Conservation (phyloP, 2,329 filamentous ascomycete genomes). For the Ophiostoma triangulosporum region DNA sequence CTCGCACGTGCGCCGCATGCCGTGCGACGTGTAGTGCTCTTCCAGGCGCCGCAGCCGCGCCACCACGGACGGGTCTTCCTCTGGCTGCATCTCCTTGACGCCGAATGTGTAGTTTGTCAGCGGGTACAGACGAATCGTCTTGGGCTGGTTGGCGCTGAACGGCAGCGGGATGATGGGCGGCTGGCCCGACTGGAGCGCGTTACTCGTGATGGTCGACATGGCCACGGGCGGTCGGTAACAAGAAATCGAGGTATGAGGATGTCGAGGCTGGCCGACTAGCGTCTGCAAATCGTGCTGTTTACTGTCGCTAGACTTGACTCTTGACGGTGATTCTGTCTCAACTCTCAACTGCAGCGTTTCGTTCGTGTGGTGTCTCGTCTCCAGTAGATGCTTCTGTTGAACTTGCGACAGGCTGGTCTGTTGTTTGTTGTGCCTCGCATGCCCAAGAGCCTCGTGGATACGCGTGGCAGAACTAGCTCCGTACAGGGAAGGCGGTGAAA, state of each 20-base stretch:
- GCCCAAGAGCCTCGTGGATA: background rate
- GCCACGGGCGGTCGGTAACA: conserved; percentile 8
- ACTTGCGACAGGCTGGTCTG: too few species aligned
- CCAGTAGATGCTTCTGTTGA: too few species aligned
- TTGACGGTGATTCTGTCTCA: too few species aligned
- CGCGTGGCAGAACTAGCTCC: background rate
- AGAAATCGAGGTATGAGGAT: background rate
- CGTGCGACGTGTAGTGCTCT: conserved; percentile 81
- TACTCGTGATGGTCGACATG: conserved; percentile 78
- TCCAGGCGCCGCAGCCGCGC: conserved; percentile 88
- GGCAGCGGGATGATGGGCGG: conserved; percentile 66
- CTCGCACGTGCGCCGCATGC: conserved; percentile 95
- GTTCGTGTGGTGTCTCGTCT: too few species aligned
- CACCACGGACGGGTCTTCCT: conserved; percentile 92
- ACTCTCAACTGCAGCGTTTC: too few species aligned
- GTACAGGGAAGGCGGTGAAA: background rate
- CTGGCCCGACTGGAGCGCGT: conserved; percentile 61
- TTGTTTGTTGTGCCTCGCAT: too few species aligned
- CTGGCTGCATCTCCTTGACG: conserved; percentile 94
- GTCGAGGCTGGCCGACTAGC: too few species aligned
- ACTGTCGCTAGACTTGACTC: too few species aligned
- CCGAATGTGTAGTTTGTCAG: conserved; percentile 98
- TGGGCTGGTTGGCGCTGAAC: conserved; percentile 82
- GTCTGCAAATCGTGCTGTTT: too few species aligned
- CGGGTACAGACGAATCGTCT: conserved; percentile 82